Evolutionary conservation across 2,329 filamentous ascomycete genomes (phyloP), one percentile per base, ranked within the genome.

Genomic region (Paramyrothecium sp.): DNA sequence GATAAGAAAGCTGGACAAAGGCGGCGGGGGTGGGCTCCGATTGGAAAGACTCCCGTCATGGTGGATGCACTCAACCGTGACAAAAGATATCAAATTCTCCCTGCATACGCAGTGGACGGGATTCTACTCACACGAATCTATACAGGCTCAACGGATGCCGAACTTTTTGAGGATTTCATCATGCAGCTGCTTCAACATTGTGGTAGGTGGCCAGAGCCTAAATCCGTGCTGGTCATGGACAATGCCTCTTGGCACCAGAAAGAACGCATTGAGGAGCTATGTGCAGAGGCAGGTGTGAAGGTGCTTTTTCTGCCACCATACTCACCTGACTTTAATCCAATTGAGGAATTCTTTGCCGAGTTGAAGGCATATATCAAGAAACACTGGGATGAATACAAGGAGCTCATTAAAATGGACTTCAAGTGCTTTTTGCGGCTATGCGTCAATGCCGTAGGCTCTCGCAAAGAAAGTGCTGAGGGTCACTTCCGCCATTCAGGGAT

Each of bases 181-280:
- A 61, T 68, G 56, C 64, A 72, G 61, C 59, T 74, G 19, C 63
- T 75, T 30, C 65, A 62, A 7, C 56, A 65, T 46, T 73, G 68
- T 57, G 61, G 68, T 21, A 65, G 56, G 57, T 73, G 60, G 57
- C 71, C 67, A 30, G 65, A 72, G 59, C 67, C 63, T 38, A 71
- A 69, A 52, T 74, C 69, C 13, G 68, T 75, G 12, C 61, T 74
- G 5, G 59, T 73, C 8, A 73, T 74, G 61, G 71, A 74, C 55
- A 73, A 72, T 60, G 67, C 67, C 17, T 69, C 67, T 16, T 68
- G 68, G 53, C 65, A 74, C 61, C 56, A 61, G 33, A 67, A 58
- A 46, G 61, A 64, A 11, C 59, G 57, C 22, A 64, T 73, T n/a
- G 19, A 55, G 54, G 57, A 70, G 57, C 61, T 73, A 61, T 73